Evolutionary conservation across 345 rosid species (phyloP).

Genomic region (Excoecaria agallocha): DNA sequence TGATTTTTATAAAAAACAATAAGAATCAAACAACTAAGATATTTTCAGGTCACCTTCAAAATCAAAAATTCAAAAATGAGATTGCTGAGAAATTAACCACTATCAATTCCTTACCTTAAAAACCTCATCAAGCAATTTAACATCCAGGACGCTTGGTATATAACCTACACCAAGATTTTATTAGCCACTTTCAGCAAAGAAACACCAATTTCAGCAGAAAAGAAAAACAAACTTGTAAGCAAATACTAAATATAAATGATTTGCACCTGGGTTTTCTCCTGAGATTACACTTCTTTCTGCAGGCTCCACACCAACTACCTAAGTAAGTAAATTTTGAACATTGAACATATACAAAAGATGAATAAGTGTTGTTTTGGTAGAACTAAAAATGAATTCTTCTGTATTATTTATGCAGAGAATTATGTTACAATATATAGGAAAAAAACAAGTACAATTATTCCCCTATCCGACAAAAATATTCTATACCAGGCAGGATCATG

Average conservation of each 20-base stretch:
- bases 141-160: constrained; percentile 70
- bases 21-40: neutral
- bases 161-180: constrained; percentile 53
- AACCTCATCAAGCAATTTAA: constrained; percentile 85
- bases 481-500: too few species aligned
- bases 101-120: constrained; percentile 47
- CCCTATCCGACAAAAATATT: too few species aligned
- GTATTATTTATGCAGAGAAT: too few species aligned
- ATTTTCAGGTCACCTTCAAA: neutral
- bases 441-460: too few species aligned
- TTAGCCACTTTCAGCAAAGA: constrained; percentile 16
- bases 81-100: neutral
- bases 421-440: too few species aligned
- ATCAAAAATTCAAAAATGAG: neutral
- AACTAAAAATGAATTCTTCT: too few species aligned
- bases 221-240: neutral
- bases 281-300: constrained; percentile 89
- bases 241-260: constrained; percentile 17
- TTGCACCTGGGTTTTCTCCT: constrained; percentile 72
- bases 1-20: neutral
- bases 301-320: constrained; percentile 95
- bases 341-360: constrained; percentile 12
- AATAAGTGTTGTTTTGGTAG: too few species aligned
- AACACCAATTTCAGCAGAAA: constrained; percentile 13
- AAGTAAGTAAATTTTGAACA: constrained; percentile 20